Evolutionary conservation across 2,329 filamentous ascomycete genomes (phyloP), one percentile per base, ranked within the genome.

Genomic region (Colletotrichum musicola): DNA sequence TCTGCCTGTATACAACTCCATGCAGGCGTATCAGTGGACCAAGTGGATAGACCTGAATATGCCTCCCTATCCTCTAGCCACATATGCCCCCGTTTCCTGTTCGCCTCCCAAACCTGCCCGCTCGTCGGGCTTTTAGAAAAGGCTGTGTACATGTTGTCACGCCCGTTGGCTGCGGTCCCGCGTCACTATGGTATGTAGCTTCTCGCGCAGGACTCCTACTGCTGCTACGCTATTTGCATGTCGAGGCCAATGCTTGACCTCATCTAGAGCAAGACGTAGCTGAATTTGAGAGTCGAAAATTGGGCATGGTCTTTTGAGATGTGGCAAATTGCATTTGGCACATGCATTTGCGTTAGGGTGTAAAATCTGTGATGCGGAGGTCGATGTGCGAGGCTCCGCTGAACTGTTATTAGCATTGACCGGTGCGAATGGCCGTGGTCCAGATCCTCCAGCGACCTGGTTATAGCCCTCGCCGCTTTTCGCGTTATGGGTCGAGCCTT

Each of bases 231-330:
- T 61, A 38, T 10, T 54, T 59, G 18, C 56, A 18, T 6, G 14
- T 56, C 12, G 49, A 49, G 69, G 58, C 65, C 57, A 71, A 18
- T 42, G 49, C 4, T 30, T 51, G 27, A 71, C 25, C 12, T 55
- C 44, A n/a, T 71, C 70, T 18, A 71, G 60, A 44, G 68, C 64
- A 54, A 71, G 54, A 13, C 70, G 68, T 25, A 71, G 20, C 12
- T 71, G 64, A 38, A 42, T 42, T 22, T 71, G 64, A 16, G 67
- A 63, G 27, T 27, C 42, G 25, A 57, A 42, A 6, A n/a, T 22
- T 42, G 58, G 47, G 54, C 67, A 69, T 9, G 62, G 25, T 42
- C 9, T 20, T 22, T 40, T 49, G 18, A 59, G 35, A 59, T 69
- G 67, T 14, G 46, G 67, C 14, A 69, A 54, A 27, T 53, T 22